Conservation (phyloP, 257 asterid genomes). For the Leonotis leonurus region DNA sequence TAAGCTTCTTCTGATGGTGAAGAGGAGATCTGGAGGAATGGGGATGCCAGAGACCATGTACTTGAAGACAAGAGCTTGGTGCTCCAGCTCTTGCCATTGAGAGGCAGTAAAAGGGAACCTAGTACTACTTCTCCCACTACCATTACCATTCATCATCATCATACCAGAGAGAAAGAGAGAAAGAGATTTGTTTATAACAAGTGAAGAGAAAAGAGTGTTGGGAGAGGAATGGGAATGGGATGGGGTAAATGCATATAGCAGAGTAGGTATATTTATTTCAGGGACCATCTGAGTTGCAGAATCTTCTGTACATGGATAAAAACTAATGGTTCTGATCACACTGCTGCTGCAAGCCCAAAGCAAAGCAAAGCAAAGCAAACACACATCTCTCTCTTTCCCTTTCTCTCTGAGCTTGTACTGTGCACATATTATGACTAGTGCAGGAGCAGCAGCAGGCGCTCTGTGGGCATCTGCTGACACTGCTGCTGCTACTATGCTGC, state of each 20-base stretch:
- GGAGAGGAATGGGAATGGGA: background rate
- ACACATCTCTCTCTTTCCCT: background rate
- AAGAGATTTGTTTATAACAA: background rate
- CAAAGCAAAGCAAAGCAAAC: too few relatives aligned
- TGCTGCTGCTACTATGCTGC: slow-evolving; percentile 33
- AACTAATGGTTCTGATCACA: slow-evolving; percentile 55
- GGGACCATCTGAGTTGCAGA: slow-evolving; percentile 86
- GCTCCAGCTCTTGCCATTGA: slow-evolving; percentile 95
- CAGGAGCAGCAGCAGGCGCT: slow-evolving; percentile 15
- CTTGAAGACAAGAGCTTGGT: slow-evolving; percentile 85
- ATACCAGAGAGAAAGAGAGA: background rate
- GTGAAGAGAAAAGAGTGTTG: background rate
- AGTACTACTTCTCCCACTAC: slow-evolving; percentile 18
- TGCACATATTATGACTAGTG: slow-evolving; percentile 56
- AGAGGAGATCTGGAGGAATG: slow-evolving; percentile 88
- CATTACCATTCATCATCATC: slow-evolving; percentile 36
- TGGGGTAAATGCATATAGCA: slow-evolving; percentile 6
- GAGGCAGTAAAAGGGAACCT: slow-evolving; percentile 72
- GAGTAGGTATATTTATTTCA: slow-evolving; percentile 61
- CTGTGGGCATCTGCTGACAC: slow-evolving; percentile 41
- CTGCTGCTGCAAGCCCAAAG: slow-evolving; percentile 1
- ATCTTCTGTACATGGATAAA: slow-evolving; percentile 72
- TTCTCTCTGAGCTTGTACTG: slow-evolving; percentile 28
- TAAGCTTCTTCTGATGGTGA: slow-evolving; percentile 52
- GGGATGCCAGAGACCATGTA: slow-evolving; percentile 83